Percentiles rank a stretch among this genome's conserved stretches.
Conservation (phyloP, 495 filamentous ascomycete genomes). For the Xylaria venustula region DNA sequence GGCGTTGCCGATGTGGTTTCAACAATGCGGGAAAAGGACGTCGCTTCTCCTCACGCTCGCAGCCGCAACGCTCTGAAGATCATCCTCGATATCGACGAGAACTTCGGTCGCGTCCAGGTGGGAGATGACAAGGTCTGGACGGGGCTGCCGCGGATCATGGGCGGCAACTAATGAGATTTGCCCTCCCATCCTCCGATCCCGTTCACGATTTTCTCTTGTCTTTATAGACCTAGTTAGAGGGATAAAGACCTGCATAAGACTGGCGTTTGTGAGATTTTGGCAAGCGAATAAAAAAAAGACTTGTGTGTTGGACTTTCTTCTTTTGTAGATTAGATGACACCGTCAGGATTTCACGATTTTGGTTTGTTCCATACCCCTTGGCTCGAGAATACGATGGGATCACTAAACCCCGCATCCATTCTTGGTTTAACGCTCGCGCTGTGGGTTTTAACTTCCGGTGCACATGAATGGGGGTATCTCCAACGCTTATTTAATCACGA, state of each 20-base stretch:
- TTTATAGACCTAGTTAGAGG: conserved; percentile 16
- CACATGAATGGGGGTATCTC: not conserved
- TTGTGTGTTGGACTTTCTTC: conserved; percentile 11
- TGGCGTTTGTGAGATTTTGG: conserved; percentile 29
- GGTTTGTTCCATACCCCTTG: conserved; percentile 18
- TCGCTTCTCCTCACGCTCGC: conserved; percentile 73
- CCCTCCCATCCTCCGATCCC: conserved; percentile 13
- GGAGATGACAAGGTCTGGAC: conserved; percentile 55
- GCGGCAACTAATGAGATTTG: conserved; percentile 24
- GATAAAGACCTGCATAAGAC: conserved; percentile 25
- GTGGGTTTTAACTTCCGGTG: not conserved
- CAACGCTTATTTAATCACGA: too few species aligned
- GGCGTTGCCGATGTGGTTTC: conserved; percentile 36
- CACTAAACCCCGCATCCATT: not conserved
- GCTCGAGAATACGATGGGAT: not conserved
- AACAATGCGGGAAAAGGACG: conserved; percentile 53
- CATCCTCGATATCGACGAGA: conserved; percentile 88
- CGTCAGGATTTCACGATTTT: conserved; percentile 9
- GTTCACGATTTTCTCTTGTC: conserved; percentile 14
- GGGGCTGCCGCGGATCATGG: conserved; percentile 41
- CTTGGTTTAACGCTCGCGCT: not conserved
- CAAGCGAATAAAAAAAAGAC: conserved; percentile 13
- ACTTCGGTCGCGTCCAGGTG: conserved; percentile 71
- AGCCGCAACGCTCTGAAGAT: conserved; percentile 96
- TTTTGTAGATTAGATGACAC: conserved; percentile 14